Evolutionary conservation across 805 yeast species (phyloP), one percentile per base, ranked within the genome.

Genomic region (Metschnikowia gelsemii): DNA sequence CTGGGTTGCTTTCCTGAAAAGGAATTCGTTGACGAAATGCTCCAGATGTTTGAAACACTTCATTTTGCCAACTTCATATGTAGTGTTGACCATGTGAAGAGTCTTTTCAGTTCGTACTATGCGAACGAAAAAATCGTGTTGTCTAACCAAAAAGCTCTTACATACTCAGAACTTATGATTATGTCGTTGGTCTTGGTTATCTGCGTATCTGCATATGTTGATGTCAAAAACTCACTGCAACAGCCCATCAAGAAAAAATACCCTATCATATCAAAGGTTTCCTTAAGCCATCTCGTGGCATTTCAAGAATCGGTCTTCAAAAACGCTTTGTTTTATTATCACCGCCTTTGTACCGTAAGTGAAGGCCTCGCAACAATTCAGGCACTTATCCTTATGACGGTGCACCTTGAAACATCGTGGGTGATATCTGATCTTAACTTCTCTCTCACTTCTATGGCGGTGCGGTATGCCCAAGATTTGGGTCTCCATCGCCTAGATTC

Each of bases 401-500:
- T 62, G 2, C 47, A 50, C 31, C 50, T 69, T 11, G 72, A 66
- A 27, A 55, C 50, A 14, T 42, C 49, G 11, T 38, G 63, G 36
- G 68, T 73, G 20, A 58, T 72, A 1, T 51, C 63, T 12, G 77
- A 75, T 28, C 60, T 72, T 8, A 66, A 72, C 4, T 68, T 63
- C 39, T 60, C 68, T 36, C 49, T 78, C 13, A 55, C 70, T 4
- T 56, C 77, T 1, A 65, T 73, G 1, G 77, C 79, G 5, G 67
- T 76, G 4, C 63, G 82, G 46, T 72, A 70, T 46, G 83, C 83
- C 0, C 75, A 72, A 34, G 81, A 77, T 28, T 51, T 79, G 54
- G 86, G 86, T 0, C 61, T 84, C 5, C 78, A 82, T 48, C 61
- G 79, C 38, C 58, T 58, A 3, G 83, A 78, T 33, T 51, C 72